Evolutionary conservation across 2,329 filamentous ascomycete species (phyloP), one percentile per base, ranked within the genome.

Genomic region (Neonectria coccinea): DNA sequence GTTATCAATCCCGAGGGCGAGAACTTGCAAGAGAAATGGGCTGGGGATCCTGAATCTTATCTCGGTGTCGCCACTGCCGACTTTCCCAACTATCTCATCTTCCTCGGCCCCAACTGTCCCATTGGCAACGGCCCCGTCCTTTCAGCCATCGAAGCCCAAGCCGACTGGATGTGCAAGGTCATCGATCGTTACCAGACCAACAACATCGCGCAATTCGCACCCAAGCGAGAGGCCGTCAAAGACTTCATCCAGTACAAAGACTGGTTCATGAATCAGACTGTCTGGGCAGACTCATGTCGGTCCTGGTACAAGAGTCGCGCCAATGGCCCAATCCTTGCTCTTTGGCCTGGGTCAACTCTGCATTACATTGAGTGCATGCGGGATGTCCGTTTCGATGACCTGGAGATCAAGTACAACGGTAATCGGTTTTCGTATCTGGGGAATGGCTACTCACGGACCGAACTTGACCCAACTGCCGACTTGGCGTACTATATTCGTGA

Each of bases 1-100:
- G 74, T 87, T 18, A 73, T 84, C 6, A 84, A 84, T 10, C 78
- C 81, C 22, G 70, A 79, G n/a, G 84, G 84, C 18, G 67, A 75
- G 10, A 84, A 86, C 65, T 77, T 88, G 33, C 84, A 84, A 65
- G 81, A 86, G 41, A 76, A 72, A 16, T 86, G 85, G 83, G 71
- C 63, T 64, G 76, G 80, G 45, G 75, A 75, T 3, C 84, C 85
- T 1, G 80, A 80, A 66, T 81, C 84, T 0, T 88, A 87, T 74
- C 82, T 88, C 75, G 86, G 85, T 4, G 81, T 84, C 56, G 84
- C 83, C n/a, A 79, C 85, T 2, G 74, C 82, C 1, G 81, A 81
- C 1, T 79, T 87, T 62, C 85, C 85, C 1, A 88, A 88, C 69
- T 87, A 86, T 71, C 85, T 88, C 65, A 85, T 79, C n/a, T 73